A percentile compares a stretch with the other conserved stretches of the same genome.
These are phyloP conservation scores for Neostapfia colusana DNA, from an alignment of 176 grass and related monocot species.

Conservation along the genomic window DNA sequence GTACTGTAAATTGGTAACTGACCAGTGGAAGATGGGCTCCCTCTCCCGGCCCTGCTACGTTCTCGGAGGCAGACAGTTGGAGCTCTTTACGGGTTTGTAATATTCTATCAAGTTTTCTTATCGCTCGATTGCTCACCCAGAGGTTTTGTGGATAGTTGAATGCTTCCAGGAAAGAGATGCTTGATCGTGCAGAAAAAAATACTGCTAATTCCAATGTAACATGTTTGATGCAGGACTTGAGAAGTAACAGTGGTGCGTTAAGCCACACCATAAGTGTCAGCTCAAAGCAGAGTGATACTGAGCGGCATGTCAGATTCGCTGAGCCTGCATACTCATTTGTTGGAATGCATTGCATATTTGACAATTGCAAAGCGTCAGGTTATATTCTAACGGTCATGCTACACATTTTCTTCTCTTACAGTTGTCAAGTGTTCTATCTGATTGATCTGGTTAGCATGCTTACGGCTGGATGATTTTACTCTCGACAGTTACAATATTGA, in stretches of 20 bases:
- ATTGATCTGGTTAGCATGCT: slow-evolving; percentile 22
- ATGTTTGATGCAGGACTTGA: slow-evolving; percentile 66
- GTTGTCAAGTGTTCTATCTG: slow-evolving; percentile 19
- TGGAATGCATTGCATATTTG: slow-evolving; percentile 99
- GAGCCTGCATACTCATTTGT: slow-evolving; percentile 94
- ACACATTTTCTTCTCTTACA: slow-evolving; percentile 19
- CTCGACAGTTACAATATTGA: slow-evolving; percentile 76
- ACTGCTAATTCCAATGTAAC: slow-evolving; percentile 15
- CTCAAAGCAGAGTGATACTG: slow-evolving; percentile 67
- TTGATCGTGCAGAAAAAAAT: not conserved
- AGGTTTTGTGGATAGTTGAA: slow-evolving; percentile 5
- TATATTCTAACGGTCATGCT: slow-evolving; percentile 31
- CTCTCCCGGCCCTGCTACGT: slow-evolving; percentile 46
- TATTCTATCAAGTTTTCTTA: not conserved
- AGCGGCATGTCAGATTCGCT: slow-evolving; percentile 56
- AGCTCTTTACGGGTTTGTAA: slow-evolving; percentile 65
- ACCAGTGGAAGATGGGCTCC: slow-evolving; percentile 67
- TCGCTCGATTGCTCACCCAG: not conserved
- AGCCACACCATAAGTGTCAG: slow-evolving; percentile 49
- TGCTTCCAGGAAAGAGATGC: not conserved
- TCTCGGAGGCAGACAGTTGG: slow-evolving; percentile 69
- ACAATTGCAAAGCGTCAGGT: slow-evolving; percentile 93
- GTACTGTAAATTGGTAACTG: slow-evolving; percentile 20
- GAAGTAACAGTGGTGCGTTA: slow-evolving; percentile 58
- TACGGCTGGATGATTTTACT: slow-evolving; percentile 27